Percentiles rank a stretch among this genome's conserved stretches.
These are phyloP conservation scores for Microthlaspi erraticum DNA, from an alignment of 345 rosid species.

Conservation along the genomic window DNA sequence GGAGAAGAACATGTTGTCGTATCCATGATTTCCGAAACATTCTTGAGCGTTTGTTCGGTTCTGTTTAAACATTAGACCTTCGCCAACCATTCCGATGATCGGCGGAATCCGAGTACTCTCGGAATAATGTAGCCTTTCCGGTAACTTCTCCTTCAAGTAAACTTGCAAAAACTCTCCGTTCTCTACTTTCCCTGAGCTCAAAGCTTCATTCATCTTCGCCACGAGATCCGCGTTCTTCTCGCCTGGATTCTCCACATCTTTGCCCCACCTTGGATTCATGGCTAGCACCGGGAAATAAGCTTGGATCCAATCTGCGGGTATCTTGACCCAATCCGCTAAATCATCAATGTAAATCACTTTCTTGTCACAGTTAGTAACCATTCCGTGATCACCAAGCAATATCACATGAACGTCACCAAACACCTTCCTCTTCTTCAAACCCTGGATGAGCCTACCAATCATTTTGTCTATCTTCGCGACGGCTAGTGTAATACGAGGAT, in stretches of 20 bases:
- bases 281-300: constrained; percentile 65
- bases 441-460: constrained; percentile 78
- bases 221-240: constrained; percentile 51
- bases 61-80: constrained; percentile 74
- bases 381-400: constrained; percentile 93
- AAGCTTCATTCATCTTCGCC: constrained; percentile 72
- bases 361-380: constrained; percentile 84
- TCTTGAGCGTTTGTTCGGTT: constrained; percentile 57
- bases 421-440: constrained; percentile 72
- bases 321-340: constrained; percentile 68
- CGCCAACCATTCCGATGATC: constrained; percentile 71
- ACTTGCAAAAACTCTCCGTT: constrained; percentile 70
- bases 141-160: constrained; percentile 80
- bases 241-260: constrained; percentile 33
- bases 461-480: constrained; percentile 62
- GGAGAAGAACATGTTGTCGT: constrained; percentile 82
- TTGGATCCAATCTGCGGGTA: constrained; percentile 72
- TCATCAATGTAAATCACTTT: constrained; percentile 71
- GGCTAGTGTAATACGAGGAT: constrained; percentile 69
- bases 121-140: constrained; percentile 72
- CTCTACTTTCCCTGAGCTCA: constrained; percentile 67
- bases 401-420: constrained; percentile 75
- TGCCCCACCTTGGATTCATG: constrained; percentile 62
- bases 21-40: constrained; percentile 89
- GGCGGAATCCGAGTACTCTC: constrained; percentile 79